phyloP scores from a whole-genome alignment of 306 rosid species.

The Corylus americana region DNA sequence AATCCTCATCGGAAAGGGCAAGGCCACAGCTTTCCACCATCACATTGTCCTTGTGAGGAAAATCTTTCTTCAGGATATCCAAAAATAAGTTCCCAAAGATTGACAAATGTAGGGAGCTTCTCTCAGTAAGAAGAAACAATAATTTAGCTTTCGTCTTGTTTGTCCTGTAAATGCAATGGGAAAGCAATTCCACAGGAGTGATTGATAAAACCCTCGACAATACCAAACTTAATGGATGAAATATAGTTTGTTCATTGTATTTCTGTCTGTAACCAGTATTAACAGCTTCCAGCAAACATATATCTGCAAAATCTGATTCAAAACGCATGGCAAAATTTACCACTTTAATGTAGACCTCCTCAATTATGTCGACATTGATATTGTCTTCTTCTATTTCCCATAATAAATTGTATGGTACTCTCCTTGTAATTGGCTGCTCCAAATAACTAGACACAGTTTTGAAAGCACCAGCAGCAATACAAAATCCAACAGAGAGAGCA shows the following conservation, averaged over 20 bases:
- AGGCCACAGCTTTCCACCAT: constrained; percentile 32
- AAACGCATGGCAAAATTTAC: constrained; percentile 38
- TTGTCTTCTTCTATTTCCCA: constrained; percentile 56
- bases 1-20: constrained; percentile 59
- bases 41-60: constrained; percentile 28
- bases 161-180: constrained; percentile 51
- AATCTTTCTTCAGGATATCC: constrained; percentile 42
- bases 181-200: constrained; percentile 56
- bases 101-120: constrained; percentile 74
- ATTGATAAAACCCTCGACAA: constrained; percentile 55
- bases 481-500: constrained; percentile 59
- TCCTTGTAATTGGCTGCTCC: constrained; percentile 46
- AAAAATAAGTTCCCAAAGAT: constrained; percentile 65
- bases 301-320: constrained; percentile 59
- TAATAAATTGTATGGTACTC: constrained; percentile 51
- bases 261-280: constrained; percentile 52
- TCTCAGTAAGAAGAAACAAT: constrained; percentile 62
- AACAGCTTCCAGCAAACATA: constrained; percentile 73
- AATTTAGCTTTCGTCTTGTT: constrained; percentile 57
- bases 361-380: constrained; percentile 41
- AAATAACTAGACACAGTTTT: constrained; percentile 54
- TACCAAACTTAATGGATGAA: constrained; percentile 58
- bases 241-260: constrained; percentile 36
- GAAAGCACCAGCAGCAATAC: constrained; percentile 77
- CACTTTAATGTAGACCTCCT: constrained; percentile 59